These are phyloP conservation scores for Boletellus emodensis DNA, from an alignment of 768 basidiomycete genomes.

Conservation along the genomic window DNA sequence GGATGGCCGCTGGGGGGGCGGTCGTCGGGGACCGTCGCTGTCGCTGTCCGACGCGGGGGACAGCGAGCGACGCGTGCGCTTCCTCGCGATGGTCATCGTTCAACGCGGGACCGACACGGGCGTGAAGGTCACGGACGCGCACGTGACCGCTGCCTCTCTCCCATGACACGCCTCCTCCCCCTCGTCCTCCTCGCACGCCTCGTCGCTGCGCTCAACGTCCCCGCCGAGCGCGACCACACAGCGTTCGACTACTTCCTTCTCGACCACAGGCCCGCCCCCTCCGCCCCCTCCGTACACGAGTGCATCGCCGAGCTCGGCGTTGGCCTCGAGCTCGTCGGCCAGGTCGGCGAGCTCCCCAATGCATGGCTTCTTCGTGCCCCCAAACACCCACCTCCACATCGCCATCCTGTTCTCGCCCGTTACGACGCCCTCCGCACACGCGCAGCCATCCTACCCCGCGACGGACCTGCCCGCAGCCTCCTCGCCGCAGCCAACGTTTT, in stretches of 20 bases:
- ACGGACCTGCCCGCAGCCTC: conserved; percentile 38
- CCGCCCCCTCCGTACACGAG: conserved; percentile 55
- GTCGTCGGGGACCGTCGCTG: conserved; percentile 5
- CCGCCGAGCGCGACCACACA: conserved; percentile 46
- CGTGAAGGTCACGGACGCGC: neutral
- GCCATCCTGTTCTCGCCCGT: conserved; percentile 40
- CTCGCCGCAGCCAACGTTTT: conserved; percentile 58
- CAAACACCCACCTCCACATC: conserved; percentile 30
- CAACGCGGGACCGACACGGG: neutral
- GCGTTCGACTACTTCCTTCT: conserved; percentile 82
- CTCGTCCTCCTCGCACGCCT: conserved; percentile 6
- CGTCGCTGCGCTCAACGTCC: conserved; percentile 5
- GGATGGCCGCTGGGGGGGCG: conserved; percentile 6
- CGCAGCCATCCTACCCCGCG: conserved; percentile 35
- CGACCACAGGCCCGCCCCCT: conserved; percentile 52
- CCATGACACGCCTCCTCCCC: conserved; percentile 12
- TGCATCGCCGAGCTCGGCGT: conserved; percentile 59
- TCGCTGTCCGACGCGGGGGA: conserved; percentile 18
- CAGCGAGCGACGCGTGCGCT: conserved; percentile 23
- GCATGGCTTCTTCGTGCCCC: conserved; percentile 76
- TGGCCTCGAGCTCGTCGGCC: conserved; percentile 86
- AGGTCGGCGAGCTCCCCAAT: conserved; percentile 74
- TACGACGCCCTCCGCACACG: conserved; percentile 43
- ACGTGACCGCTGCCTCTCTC: conserved; percentile 3
- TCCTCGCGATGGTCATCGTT: conserved; percentile 21